A percentile compares a stretch with the other conserved stretches of the same genome.
These are phyloP conservation scores for Alternaria incomplexa DNA, from an alignment of 2,329 filamentous ascomycete species.

Conservation along the genomic window DNA sequence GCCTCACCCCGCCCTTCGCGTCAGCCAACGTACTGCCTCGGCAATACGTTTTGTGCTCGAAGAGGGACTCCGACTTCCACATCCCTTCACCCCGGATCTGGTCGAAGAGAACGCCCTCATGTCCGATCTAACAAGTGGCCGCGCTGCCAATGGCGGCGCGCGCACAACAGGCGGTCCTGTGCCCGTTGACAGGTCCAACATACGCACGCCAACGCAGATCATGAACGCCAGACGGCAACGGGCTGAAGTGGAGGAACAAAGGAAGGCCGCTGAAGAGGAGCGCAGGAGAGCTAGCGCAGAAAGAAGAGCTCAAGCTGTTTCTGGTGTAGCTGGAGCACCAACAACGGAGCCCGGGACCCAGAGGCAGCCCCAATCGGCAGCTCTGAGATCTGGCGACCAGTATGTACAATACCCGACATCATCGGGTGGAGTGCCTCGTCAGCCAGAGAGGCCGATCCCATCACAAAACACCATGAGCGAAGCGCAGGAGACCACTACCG, in stretches of 20 bases:
- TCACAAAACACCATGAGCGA: slow-evolving; percentile 20
- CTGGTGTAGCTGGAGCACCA: slow-evolving; percentile 56
- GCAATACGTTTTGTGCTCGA: slow-evolving; percentile 93
- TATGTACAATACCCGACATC: slow-evolving; percentile 35
- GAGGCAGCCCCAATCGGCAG: slow-evolving; percentile 35
- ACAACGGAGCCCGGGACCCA: slow-evolving; percentile 36
- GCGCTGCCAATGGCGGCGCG: slow-evolving; percentile 64
- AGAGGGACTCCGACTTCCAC: slow-evolving; percentile 82
- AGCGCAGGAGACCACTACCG: slow-evolving; percentile 32
- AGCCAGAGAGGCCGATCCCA: slow-evolving; percentile 37
- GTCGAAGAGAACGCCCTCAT: slow-evolving; percentile 90
- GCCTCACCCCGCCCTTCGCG: slow-evolving; percentile 65
- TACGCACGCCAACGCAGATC: slow-evolving; percentile 86
- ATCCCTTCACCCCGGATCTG: slow-evolving; percentile 81
- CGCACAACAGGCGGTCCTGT: slow-evolving; percentile 59
- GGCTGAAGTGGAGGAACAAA: slow-evolving; percentile 62
- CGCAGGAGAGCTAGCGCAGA: slow-evolving; percentile 61
- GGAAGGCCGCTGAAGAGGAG: slow-evolving; percentile 60
- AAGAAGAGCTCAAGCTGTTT: slow-evolving; percentile 63
- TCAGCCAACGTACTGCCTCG: slow-evolving; percentile 84
- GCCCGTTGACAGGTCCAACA: slow-evolving; percentile 63
- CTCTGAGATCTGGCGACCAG: slow-evolving; percentile 36
- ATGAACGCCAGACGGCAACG: slow-evolving; percentile 85
- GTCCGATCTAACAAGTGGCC: slow-evolving; percentile 77
- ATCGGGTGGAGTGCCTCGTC: slow-evolving; percentile 34